Percentiles rank a stretch among this genome's conserved stretches.
Conservation (phyloP, 305 asterid genomes). For the Fraxinus xanthoxyloides region DNA sequence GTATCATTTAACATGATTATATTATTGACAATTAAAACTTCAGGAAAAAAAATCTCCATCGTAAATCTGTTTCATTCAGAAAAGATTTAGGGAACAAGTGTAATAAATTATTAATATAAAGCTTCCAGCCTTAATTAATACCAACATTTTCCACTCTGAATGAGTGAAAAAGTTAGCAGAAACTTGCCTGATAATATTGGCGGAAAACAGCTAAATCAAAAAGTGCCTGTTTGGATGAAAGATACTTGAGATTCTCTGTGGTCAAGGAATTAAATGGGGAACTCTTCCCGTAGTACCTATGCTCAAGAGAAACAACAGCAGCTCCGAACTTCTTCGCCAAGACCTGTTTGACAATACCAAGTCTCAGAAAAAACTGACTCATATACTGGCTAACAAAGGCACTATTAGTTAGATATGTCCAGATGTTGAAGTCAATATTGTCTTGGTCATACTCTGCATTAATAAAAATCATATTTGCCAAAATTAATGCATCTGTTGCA, state of each 20-base stretch:
- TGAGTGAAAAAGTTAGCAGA: not conserved
- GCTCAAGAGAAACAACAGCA: conserved; percentile 85
- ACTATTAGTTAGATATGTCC: not conserved
- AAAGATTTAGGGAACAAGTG: not conserved
- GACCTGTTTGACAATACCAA: conserved; percentile 47
- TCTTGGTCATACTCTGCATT: not conserved
- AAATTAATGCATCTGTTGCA: not conserved
- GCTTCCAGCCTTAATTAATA: not conserved
- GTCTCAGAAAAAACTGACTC: conserved; percentile 25
- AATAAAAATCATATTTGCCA: not conserved
- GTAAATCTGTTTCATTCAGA: not conserved
- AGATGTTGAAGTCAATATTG: conserved; percentile 12
- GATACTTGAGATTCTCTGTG: conserved; percentile 71
- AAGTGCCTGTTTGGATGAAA: conserved; percentile 95
- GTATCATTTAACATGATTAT: not conserved
- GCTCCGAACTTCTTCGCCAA: conserved; percentile 93
- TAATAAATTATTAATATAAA: not conserved
- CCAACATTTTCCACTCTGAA: not conserved
- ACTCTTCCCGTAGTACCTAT: conserved; percentile 94
- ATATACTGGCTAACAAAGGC: conserved; percentile 1
- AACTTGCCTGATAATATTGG: conserved; percentile 80
- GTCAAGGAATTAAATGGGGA: conserved; percentile 67
- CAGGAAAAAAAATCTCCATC: not conserved
- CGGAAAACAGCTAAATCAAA: conserved; percentile 92
- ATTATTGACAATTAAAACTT: not conserved